Conservation (phyloP, 768 basidiomycete genomes). For the Suillus bovinus region DNA sequence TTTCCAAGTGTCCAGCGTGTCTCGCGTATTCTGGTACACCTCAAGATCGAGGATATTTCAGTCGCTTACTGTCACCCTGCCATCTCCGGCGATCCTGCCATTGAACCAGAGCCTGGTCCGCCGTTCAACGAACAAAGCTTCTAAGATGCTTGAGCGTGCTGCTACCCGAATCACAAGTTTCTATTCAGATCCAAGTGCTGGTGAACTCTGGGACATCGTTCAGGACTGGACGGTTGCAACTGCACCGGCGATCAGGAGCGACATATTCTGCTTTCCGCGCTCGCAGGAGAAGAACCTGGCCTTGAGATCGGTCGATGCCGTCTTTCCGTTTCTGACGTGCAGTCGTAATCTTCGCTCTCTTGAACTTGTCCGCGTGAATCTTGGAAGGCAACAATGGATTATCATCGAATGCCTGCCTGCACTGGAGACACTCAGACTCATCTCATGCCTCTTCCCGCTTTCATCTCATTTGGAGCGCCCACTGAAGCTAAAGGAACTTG, state of each 20-base stretch:
- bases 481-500: conserved; percentile 5
- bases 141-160: background rate
- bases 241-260: background rate
- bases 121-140: background rate
- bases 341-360: conserved; percentile 1
- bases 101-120: background rate
- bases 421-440: background rate
- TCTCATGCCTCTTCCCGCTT: background rate
- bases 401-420: background rate
- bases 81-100: background rate
- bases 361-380: background rate
- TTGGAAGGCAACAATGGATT: background rate
- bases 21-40: background rate
- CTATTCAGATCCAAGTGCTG: conserved; percentile 1
- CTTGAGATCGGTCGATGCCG: background rate
- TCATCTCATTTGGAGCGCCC: background rate
- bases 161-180: background rate
- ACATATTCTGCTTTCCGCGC: background rate
- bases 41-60: conserved; percentile 3
- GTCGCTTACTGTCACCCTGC: background rate
- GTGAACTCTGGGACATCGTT: conserved; percentile 3
- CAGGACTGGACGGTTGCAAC: background rate
- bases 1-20: background rate
- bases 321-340: background rate
- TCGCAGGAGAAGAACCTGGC: background rate